These are phyloP conservation scores for Pseudogymnoascus sp. DNA, from an alignment of 2,329 filamentous ascomycete genomes.

Conservation along the genomic window DNA sequence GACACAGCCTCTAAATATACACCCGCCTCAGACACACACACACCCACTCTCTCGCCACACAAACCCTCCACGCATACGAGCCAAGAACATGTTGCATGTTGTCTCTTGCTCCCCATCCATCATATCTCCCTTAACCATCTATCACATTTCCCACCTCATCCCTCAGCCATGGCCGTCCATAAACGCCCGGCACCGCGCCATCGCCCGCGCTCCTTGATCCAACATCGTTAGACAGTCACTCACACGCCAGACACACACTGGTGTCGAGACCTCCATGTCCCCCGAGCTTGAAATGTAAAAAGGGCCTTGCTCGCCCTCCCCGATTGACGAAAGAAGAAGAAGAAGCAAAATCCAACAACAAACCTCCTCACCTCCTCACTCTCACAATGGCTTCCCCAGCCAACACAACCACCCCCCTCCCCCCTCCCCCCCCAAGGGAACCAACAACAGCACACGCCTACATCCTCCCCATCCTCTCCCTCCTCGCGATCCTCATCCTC, in stretches of 20 bases:
- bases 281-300: background rate
- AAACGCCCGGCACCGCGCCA: background rate
- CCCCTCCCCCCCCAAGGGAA: too few species aligned
- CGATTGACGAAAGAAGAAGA: background rate
- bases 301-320: background rate
- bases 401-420: background rate
- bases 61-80: background rate
- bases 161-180: background rate
- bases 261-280: background rate
- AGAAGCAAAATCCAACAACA: background rate
- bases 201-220: background rate
- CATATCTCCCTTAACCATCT: background rate
- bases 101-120: background rate
- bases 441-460: slow-evolving; percentile 25
- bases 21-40: background rate
- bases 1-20: background rate
- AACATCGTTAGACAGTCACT: background rate
- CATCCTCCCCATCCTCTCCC: slow-evolving; percentile 39
- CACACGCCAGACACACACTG: background rate
- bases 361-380: background rate
- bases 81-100: background rate
- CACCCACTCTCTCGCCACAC: background rate
- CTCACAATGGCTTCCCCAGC: background rate
- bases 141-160: background rate
- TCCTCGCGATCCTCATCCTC: slow-evolving; percentile 42